Percentiles rank a stretch among this genome's conserved stretches.
Evolutionary conservation across 176 grass and related monocot species (phyloP).

Genomic region (Microstegium vimineum): DNA sequence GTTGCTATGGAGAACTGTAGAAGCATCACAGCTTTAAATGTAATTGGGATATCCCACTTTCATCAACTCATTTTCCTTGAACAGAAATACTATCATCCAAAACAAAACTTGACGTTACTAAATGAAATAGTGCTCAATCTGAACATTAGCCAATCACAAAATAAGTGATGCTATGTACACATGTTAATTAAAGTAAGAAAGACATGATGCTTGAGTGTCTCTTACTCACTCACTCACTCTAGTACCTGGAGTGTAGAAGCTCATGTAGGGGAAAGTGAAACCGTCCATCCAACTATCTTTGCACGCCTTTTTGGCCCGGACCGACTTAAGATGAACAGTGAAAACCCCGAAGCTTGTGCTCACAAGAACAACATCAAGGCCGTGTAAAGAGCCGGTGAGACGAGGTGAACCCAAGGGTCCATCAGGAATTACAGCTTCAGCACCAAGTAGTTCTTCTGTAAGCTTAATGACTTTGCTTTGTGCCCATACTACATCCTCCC

Average conservation of each 20-base stretch:
- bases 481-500: neutral
- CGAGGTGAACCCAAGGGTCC: neutral
- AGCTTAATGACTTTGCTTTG: neutral
- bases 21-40: neutral
- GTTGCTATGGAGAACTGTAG: neutral
- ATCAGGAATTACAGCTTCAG: too few relatives aligned
- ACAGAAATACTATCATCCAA: neutral
- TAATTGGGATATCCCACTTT: neutral
- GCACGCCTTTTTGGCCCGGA: neutral
- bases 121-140: neutral
- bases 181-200: neutral
- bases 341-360: neutral
- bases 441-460: neutral
- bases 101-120: neutral
- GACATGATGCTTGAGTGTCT: neutral
- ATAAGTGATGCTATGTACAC: neutral
- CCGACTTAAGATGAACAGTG: neutral
- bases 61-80: neutral
- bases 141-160: neutral
- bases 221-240: too few relatives aligned
- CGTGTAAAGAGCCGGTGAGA: neutral
- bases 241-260: conserved; percentile 25
- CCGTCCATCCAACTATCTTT: neutral
- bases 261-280: conserved; percentile 8
- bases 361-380: neutral